Percentiles rank a stretch among this genome's conserved stretches.
These are phyloP conservation scores for Eucalyptus leucophloia DNA, from an alignment of 345 rosid genomes.

Conservation along the genomic window DNA sequence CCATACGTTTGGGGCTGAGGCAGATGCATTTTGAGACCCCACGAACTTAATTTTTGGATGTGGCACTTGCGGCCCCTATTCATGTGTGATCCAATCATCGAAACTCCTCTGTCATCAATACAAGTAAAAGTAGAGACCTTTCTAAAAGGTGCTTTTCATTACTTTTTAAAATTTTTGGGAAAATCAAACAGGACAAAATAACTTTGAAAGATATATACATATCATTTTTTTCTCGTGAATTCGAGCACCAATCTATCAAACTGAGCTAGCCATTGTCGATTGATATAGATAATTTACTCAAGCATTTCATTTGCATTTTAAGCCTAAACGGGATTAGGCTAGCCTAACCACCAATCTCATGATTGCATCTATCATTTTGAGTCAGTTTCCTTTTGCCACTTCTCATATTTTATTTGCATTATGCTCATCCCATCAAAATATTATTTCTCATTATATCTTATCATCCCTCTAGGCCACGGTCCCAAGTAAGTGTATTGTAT, in stretches of 20 bases:
- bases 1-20: not conserved
- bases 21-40: not conserved
- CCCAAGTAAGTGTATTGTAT: too few species aligned
- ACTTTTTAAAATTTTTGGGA: not conserved
- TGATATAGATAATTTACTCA: not conserved
- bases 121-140: not conserved
- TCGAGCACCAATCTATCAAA: too few species aligned
- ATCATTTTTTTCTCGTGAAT: too few species aligned
- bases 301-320: not conserved
- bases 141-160: not conserved
- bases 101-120: not conserved
- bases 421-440: not conserved
- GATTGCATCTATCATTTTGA: not conserved
- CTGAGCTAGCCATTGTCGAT: accelerated
- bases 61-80: not conserved
- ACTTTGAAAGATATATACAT: accelerated
- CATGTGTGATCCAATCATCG: not conserved
- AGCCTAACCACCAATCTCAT: not conserved
- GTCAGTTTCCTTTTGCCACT: accelerated
- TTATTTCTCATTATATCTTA: not conserved
- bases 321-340: not conserved
- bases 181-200: not conserved
- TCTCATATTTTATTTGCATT: not conserved
- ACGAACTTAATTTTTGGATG: not conserved
- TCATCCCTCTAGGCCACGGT: not conserved